A percentile compares a stretch with the other conserved stretches of the same genome.
Conservation (phyloP, 2,329 filamentous ascomycete genomes). For the Epichloe gansuensis region DNA sequence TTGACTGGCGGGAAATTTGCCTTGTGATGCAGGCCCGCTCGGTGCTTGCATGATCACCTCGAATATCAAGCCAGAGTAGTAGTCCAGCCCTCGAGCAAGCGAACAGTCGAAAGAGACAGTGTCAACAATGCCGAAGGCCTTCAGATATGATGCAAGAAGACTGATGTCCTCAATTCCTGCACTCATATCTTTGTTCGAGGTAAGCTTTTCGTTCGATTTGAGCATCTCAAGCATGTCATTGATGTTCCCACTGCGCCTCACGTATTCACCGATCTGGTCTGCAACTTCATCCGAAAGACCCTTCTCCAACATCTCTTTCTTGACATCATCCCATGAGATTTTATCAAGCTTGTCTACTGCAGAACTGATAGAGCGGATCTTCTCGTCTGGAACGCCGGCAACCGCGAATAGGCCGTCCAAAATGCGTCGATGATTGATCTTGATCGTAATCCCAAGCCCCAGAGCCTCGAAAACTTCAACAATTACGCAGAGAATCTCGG, state of each 20-base stretch:
- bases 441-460: slow-evolving; percentile 67
- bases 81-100: slow-evolving; percentile 77
- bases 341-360: slow-evolving; percentile 97
- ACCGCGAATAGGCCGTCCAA: slow-evolving; percentile 87
- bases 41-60: slow-evolving; percentile 52
- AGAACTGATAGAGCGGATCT: slow-evolving; percentile 79
- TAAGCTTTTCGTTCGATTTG: slow-evolving; percentile 52
- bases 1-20: slow-evolving; percentile 37
- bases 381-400: slow-evolving; percentile 74
- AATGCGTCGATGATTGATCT: slow-evolving; percentile 89
- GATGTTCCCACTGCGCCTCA: slow-evolving; percentile 58
- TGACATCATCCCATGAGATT: slow-evolving; percentile 76
- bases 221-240: slow-evolving; percentile 58
- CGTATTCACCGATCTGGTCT: slow-evolving; percentile 77
- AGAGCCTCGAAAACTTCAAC: slow-evolving; percentile 76
- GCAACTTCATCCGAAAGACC: slow-evolving; percentile 64
- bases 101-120: slow-evolving; percentile 81
- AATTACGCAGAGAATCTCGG: slow-evolving; percentile 74
- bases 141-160: slow-evolving; percentile 68
- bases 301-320: slow-evolving; percentile 89
- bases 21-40: slow-evolving; percentile 17
- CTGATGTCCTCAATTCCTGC: slow-evolving; percentile 69
- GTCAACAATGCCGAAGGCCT: slow-evolving; percentile 59
- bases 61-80: slow-evolving; percentile 84
- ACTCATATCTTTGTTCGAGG: slow-evolving; percentile 62